phyloP scores from a whole-genome alignment of 352 stramenopile species.

The Globisporangium splendens region DNA sequence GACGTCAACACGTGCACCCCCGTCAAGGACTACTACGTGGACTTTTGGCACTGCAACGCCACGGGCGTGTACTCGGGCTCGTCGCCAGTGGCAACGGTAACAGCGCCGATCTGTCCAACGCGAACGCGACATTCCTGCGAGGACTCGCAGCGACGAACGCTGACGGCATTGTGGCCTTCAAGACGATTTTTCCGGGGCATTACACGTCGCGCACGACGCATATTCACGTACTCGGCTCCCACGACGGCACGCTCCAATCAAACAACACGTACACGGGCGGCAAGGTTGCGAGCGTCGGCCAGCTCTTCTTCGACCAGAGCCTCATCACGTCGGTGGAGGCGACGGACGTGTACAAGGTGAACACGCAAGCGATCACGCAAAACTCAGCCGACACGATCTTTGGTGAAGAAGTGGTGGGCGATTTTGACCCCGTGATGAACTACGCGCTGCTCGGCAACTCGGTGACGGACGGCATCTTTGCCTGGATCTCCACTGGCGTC shows the following conservation, averaged over 20 bases:
- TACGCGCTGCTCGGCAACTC: constrained; percentile 18
- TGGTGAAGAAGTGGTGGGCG: constrained; percentile 1
- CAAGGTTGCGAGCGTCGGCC: no score
- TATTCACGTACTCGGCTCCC: no score
- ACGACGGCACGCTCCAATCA: no score
- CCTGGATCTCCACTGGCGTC: constrained; percentile 24
- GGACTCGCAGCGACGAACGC: constrained; percentile 1
- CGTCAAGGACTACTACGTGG: constrained; percentile 6
- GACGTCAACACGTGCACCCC: constrained; percentile 13
- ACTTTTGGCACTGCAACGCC: constrained; percentile 16
- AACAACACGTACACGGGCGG: no score
- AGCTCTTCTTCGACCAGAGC: no score
- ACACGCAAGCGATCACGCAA: neutral
- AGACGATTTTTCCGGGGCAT: no score
- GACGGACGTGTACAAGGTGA: neutral
- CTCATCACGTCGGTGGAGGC: neutral
- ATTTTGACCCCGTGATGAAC: constrained; percentile 4
- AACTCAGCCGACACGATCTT: neutral
- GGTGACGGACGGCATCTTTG: constrained; percentile 17
- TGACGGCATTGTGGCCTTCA: no score
- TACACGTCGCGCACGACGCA: no score
- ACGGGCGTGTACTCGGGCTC: constrained; percentile 11
- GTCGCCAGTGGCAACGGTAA: constrained; percentile 8
- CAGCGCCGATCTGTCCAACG: neutral
- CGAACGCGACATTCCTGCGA: constrained; percentile 8